Base-by-base conservation (phyloP, 2,329 filamentous ascomycete genomes). In the Pseudogymnoascus sp. region DNA sequence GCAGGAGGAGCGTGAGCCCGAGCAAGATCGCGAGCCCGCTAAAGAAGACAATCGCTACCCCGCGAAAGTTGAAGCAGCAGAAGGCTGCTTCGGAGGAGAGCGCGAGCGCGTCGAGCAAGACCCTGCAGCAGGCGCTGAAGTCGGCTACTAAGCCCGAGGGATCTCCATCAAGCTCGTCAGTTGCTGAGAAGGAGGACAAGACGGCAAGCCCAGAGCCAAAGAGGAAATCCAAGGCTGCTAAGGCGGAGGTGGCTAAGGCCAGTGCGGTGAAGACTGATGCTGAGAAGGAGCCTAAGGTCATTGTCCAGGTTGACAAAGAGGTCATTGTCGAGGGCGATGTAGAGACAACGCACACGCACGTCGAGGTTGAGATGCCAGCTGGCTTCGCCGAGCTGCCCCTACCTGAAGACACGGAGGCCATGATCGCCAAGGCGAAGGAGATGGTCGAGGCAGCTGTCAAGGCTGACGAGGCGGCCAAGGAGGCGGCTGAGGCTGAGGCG, bases 371-470 rank as follows among this genome's bases (percentile, higher is more conserved):
- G 67, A 81, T 95, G 72, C 90, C 92, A 3, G 81, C 85, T 8
- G 84, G 82, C 62, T 79, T 82, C 53, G 79, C 85, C 0, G 85
- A 90, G 65, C 81, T 92, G 7, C 88, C 89, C 0, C 84, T 87
- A 11, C 86, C 90, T 0, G 89, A 92, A 67, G 89, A 95, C 70
- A 88, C 92, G 1, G 83, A 89, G 64, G 84, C 87, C 63, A 92
- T 97, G 89, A 88, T 97, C 64, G 87, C 87, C 28, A 87, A 91
- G 71, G 95, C 95, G 34, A 91, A 89, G 77, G 85, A 88, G 69
- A 96, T 97, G 90, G 93, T 97, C 4, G 84, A 89, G 66, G 86
- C 86, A 67, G 87, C 87, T 34, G 81, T 87, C 65, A 83, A 82
- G 64, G 77, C 80, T 16, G 73, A 72, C n/a, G 63, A 79, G 77